Evolutionary conservation across 495 filamentous ascomycete species (phyloP), one percentile per base, ranked within the genome.

Genomic region (Hypoxylon trugodes): DNA sequence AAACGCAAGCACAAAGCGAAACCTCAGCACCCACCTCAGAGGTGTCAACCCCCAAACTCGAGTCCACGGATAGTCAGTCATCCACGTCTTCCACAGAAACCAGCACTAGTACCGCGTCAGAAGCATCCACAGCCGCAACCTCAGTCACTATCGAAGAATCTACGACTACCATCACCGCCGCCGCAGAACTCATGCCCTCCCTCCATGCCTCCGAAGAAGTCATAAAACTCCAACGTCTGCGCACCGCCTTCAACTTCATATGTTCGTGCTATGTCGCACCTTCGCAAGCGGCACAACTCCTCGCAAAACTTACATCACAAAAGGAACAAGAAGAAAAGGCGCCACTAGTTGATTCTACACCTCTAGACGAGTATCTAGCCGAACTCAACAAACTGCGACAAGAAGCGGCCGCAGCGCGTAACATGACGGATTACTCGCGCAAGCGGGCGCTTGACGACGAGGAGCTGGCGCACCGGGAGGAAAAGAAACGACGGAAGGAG

Each of bases 161-260:
- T 15, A 59, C 38, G 41, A 56, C 43, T 9, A 26, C 50, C 6
- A 53, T 46, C 1, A 37, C 35, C 21, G 47, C 59, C 32, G 60
- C 63, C 9, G 59, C 60, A 10, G 66, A 81, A 35, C 69, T 79
- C 1, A 68, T 68, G 2, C 79, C 77, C 13, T 79, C 82, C 6
- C 82, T 85, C 18, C 73, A 70, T 9, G 74, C 81, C 12, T 74
- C 84, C 0, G 76, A 80, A 4, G 76, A 83, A 28, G 71, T 92
- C 32, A 46, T 80, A 3, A 76, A 80, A 18, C 81, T 96, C 2
- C 87, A 93, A 32, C 85, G 90, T 24, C 77, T 97, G 22, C 88
- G 88, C 37, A 89, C 87, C 0, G 86, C 91, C 1, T 77, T 96
- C 30, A 75, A 82, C n/a, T 96, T 92, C 74, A 82, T 98, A 49